Conservation (phyloP, 768 basidiomycete genomes). For the Thelephora aurantiotincta region DNA sequence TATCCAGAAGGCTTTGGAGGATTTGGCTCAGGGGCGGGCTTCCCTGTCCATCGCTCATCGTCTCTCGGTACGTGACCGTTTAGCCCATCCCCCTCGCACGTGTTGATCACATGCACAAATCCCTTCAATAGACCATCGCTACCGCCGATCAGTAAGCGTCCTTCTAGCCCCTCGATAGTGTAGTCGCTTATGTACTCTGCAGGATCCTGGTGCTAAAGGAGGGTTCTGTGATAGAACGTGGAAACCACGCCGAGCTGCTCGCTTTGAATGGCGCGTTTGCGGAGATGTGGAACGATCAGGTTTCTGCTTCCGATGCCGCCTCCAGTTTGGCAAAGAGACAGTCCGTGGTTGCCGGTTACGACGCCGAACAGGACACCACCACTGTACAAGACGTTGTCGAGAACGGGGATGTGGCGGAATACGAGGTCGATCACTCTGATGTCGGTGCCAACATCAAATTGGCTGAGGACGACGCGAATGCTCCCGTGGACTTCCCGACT, state of each 20-base stretch:
- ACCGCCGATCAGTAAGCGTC: conserved; percentile 32
- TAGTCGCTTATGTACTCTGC: conserved; percentile 6
- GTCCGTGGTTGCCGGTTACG: conserved; percentile 10
- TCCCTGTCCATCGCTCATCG: conserved; percentile 73
- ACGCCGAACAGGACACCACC: conserved; percentile 2
- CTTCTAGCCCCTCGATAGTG: not conserved
- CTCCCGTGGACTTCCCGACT: conserved; percentile 20
- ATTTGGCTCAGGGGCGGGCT: conserved; percentile 58
- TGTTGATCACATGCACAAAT: conserved; percentile 4
- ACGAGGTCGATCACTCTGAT: conserved; percentile 5
- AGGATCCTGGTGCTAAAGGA: conserved; percentile 88
- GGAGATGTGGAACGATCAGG: conserved; percentile 81
- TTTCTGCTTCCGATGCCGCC: conserved; percentile 46
- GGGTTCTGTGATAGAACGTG: conserved; percentile 76
- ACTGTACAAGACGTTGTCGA: not conserved
- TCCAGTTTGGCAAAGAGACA: conserved; percentile 21
- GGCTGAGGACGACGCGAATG: conserved; percentile 5
- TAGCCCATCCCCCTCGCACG: conserved; percentile 1
- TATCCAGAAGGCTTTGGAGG: conserved; percentile 78
- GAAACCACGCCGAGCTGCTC: conserved; percentile 66
- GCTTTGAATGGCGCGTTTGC: conserved; percentile 62
- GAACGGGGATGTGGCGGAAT: conserved; percentile 6
- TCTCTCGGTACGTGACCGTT: conserved; percentile 42
- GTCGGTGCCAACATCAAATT: conserved; percentile 5
- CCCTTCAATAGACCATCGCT: conserved; percentile 31